A percentile compares a stretch with the other conserved stretches of the same genome.
Evolutionary conservation across 2,329 filamentous ascomycete genomes (phyloP).

Genomic region (Camillea tinctor): DNA sequence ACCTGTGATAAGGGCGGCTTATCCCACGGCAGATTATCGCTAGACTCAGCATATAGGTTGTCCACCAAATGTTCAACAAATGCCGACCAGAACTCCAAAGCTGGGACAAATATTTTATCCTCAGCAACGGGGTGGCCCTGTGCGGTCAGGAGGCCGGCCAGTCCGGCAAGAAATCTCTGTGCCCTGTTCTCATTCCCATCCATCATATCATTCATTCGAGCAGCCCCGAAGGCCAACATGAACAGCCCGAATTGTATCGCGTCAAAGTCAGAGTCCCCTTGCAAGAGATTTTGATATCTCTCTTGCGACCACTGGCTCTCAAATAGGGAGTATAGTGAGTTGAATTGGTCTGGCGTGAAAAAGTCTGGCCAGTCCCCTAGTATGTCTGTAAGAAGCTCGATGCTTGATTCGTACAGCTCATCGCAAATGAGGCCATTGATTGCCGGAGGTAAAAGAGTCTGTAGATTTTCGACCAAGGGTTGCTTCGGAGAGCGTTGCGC

Average conservation of each 20-base stretch:
- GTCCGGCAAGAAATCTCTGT: conserved; percentile 52
- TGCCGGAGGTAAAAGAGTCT: conserved; percentile 57
- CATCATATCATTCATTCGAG: conserved; percentile 60
- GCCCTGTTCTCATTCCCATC: conserved; percentile 49
- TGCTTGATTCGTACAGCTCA: conserved; percentile 56
- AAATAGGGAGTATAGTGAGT: conserved; percentile 58
- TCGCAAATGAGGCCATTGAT: conserved; percentile 61
- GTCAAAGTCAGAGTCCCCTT: conserved; percentile 63
- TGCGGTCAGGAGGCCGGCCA: conserved; percentile 65
- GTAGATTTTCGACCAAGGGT: conserved; percentile 57
- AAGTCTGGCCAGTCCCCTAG: conserved; percentile 65
- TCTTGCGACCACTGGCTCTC: conserved; percentile 57
- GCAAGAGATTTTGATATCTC: conserved; percentile 53
- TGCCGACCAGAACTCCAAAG: conserved; percentile 78
- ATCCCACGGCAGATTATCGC: conserved; percentile 53
- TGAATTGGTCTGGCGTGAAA: conserved; percentile 57
- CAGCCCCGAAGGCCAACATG: conserved; percentile 67
- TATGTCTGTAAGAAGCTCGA: conserved; percentile 65
- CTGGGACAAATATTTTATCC: conserved; percentile 71
- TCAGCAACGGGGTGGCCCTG: conserved; percentile 68
- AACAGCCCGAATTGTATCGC: conserved; percentile 65
- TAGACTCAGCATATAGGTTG: conserved; percentile 50
- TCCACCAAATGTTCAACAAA: conserved; percentile 70
- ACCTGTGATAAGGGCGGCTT: conserved; percentile 57
- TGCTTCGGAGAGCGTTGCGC: conserved; percentile 62